phyloP scores from a whole-genome alignment of 2,329 filamentous ascomycete species.

The Fonsecaea erecta region DNA sequence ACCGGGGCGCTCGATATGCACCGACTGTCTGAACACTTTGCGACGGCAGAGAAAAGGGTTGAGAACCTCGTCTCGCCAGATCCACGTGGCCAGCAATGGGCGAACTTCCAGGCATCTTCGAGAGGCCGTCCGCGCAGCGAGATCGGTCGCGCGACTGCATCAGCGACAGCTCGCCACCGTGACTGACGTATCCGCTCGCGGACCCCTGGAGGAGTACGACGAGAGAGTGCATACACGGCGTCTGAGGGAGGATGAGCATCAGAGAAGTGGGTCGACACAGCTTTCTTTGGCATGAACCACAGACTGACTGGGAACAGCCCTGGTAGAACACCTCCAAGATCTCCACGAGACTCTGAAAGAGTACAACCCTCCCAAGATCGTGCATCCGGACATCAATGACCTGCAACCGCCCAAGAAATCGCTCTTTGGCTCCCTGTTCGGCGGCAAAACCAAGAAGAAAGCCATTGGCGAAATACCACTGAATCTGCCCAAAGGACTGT shows the following conservation, averaged over 20 bases:
- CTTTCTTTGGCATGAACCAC: not conserved
- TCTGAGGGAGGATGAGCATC: conserved; percentile 85
- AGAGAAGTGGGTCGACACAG: conserved; percentile 67
- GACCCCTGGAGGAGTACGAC: conserved; percentile 89
- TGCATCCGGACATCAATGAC: conserved; percentile 77
- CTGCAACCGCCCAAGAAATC: conserved; percentile 59
- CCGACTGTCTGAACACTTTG: conserved; percentile 25
- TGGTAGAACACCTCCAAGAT: conserved; percentile 86
- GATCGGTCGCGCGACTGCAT: conserved; percentile 5
- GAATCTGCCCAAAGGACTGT: conserved; percentile 84
- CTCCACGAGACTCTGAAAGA: conserved; percentile 79
- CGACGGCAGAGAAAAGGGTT: conserved; percentile 12
- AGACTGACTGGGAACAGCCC: conserved; percentile 58
- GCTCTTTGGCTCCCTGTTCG: conserved; percentile 57
- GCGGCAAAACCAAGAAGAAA: conserved; percentile 56
- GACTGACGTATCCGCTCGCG: conserved; percentile 43
- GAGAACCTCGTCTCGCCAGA: conserved; percentile 3
- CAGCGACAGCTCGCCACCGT: conserved; percentile 31
- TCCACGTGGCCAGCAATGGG: conserved; percentile 7
- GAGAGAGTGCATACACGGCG: conserved; percentile 73
- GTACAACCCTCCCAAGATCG: conserved; percentile 74
- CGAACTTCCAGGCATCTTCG: not conserved
- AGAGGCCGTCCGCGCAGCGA: not conserved
- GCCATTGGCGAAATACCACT: conserved; percentile 61
- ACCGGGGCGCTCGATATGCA: conserved; percentile 17